phyloP scores from a whole-genome alignment of 83 land plant species.

The Picea abies region DNA sequence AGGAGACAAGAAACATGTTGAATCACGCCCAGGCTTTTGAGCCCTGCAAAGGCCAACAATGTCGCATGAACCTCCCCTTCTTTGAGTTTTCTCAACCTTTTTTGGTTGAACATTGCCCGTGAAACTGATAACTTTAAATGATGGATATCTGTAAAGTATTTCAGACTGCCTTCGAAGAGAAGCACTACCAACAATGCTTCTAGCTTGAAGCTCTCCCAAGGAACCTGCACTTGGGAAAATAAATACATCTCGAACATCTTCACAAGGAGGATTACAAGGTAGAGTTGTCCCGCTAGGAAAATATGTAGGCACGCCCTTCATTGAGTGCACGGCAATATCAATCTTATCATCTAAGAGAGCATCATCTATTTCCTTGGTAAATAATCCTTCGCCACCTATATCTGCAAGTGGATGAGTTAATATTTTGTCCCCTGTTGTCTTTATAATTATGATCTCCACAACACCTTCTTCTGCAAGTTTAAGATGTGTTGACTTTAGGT shows the following conservation, averaged over 20 bases:
- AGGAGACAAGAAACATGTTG: conserved; percentile 75
- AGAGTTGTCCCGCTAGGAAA: conserved; percentile 80
- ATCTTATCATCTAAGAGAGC: conserved; percentile 77
- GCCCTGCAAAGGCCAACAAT: conserved; percentile 88
- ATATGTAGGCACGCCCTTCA: conserved; percentile 99
- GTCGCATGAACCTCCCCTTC: conserved; percentile 93
- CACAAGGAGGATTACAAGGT: conserved; percentile 88
- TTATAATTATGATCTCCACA: conserved; percentile 85
- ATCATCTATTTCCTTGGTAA: conserved; percentile 97
- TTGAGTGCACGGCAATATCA: conserved; percentile 99
- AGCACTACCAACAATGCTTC: conserved; percentile 92
- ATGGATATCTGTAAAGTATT: conserved; percentile 79
- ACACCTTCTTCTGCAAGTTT: conserved; percentile 94
- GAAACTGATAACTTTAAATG: conserved; percentile 77
- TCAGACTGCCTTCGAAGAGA: conserved; percentile 95
- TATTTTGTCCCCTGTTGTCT: conserved; percentile 94
- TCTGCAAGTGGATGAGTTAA: conserved; percentile 94
- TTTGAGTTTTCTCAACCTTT: conserved; percentile 73
- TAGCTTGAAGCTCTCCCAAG: conserved; percentile 84
- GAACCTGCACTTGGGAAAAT: conserved; percentile 72
- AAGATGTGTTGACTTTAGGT: conserved; percentile 72
- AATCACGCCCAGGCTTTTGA: conserved; percentile 85
- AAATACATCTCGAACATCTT: conserved; percentile 97
- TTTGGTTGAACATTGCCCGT: conserved; percentile 92
- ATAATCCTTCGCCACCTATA: conserved; percentile 98